Conservation (phyloP, 2,329 filamentous ascomycete species). For the Juglanconis juglandina region DNA sequence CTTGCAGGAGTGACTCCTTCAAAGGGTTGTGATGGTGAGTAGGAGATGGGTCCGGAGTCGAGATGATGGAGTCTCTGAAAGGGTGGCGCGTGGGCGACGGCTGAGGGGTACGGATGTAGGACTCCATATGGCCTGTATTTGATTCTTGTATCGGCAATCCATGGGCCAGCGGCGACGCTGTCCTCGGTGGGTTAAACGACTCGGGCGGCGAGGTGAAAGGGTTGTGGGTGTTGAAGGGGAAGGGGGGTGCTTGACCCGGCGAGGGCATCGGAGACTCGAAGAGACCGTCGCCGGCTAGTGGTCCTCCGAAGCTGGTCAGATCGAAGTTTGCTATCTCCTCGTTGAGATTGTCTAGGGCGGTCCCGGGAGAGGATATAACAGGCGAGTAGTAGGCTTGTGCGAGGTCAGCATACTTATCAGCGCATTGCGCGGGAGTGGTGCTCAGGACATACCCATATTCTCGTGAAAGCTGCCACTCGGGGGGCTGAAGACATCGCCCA, state of each 20-base stretch:
- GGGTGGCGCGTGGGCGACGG: constrained; percentile 11
- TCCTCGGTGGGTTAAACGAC: constrained; percentile 13
- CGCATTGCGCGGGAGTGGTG: not conserved
- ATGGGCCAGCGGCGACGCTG: constrained; percentile 13
- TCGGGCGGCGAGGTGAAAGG: constrained; percentile 17
- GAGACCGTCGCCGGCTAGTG: constrained; percentile 10
- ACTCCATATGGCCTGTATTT: not conserved
- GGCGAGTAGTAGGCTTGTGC: constrained; percentile 16
- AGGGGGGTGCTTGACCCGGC: constrained; percentile 8
- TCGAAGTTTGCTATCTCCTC: constrained; percentile 19
- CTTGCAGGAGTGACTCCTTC: constrained; percentile 15
- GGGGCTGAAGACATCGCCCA: constrained; percentile 15
- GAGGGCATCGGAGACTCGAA: constrained; percentile 18
- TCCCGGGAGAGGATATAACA: constrained; percentile 14
- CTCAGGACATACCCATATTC: constrained; percentile 16
- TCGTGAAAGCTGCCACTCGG: constrained; percentile 10
- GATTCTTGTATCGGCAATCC: constrained; percentile 5
- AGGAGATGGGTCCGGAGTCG: constrained; percentile 14
- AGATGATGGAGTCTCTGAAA: constrained; percentile 15
- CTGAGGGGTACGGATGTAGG: constrained; percentile 14
- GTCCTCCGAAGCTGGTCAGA: constrained; percentile 15
- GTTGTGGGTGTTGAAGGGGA: constrained; percentile 16
- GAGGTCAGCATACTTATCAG: not conserved
- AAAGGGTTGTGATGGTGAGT: constrained; percentile 15
- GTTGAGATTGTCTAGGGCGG: constrained; percentile 16